Base-by-base conservation (phyloP, 371 early-diverging fungal genomes). In the Sporodiniella umbellata region DNA sequence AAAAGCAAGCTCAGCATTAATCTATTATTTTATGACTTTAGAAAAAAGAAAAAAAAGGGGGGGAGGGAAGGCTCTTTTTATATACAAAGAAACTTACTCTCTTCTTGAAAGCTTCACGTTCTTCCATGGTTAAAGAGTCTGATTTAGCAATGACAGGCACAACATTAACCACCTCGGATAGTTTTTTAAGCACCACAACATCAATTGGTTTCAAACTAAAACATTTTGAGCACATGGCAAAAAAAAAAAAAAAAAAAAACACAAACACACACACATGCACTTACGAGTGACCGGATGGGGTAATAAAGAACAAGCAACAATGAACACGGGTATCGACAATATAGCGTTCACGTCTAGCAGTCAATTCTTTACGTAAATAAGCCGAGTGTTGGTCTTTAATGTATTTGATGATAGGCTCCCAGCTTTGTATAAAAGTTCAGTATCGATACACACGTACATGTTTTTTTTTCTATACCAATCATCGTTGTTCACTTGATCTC, bases 301-400 rank as follows among this genome's bases (percentile, higher is more conserved):
- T 60, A 58, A 89, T 87, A 60, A 89, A 89, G 69, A 82, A 89
- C 33, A 93, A 56, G 56, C 88, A 86, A 53, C 82, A 85, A 58
- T 93, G 92, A 56, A 93, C 80, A 42, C 92, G 67, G 39, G 83
- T 85, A 62, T 93, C 94, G 67, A 86, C 83, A 68, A 93, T 91
- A 54, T 83, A 79, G 44, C 88, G 81, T 54, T 90, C 90, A 50
- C 93, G 84, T 58, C 76, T 80, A 28, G 93, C 89, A 46, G 91
- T 89, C 48, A 88, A 75, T 75, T 88, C 94, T 68, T 87, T 91
- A 74, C 85, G 91, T 59, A 93, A 78, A 69, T 89, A 93, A 52
- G 87, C 83, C 24, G 88, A 87, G 68, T 92, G 92, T 74, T 93
- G 94, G 62, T 93, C 93, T 72, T 92, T 89, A 62, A 95, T 90